Base-by-base conservation (phyloP, 2,329 filamentous ascomycete genomes). In the Trichoderma oligosporum region DNA sequence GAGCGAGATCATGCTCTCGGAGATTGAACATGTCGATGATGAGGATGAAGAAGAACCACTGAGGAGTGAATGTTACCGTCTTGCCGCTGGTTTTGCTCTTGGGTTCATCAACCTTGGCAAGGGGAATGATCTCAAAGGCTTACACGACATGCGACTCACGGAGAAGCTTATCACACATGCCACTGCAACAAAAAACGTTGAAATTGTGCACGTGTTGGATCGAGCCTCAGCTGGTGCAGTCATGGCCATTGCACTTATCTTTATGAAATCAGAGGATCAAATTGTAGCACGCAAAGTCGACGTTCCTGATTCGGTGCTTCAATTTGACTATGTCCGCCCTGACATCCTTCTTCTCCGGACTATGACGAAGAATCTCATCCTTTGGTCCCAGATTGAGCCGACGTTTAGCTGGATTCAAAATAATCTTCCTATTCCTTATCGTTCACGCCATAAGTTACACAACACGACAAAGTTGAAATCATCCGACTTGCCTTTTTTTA, bases 1-100 rank as follows among this genome's bases (percentile, higher is more conserved):
- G 94, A 97, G 91, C 68, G 94, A 99, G 70, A 91, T 97, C 16
- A 97, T 99, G 91, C 83, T 99, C 49, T 97, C 93, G 0, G 94
- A 99, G 70, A 94, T 99, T 60, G 91, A 97, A 69, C 88, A 92
- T 61, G 81, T 91, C 51, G 91, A 94, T 42, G 76, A 79, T 24
- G 82, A 89, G 35, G 88, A 93, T 53, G 92, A 97, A 59, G 88
- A 92, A 57, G 90, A 96, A 65, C 85, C 86, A 20, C 74, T 97
- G 47, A 85, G 93, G 22, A 93, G 95, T 67, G 94, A 99, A 74
- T 92, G 92, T n/a, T 99, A 99, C 71, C 86, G 95, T 38, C 80
- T 99, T 33, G 92, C 94, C 7, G 92, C 95, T 16, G 95, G 94
- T 0, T 96, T 97, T 66, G 88, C 95, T 0, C 80, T 99, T 0